Evolutionary conservation across 371 early-diverging fungal genomes (phyloP).

Genomic region (Parasitella parasitica): DNA sequence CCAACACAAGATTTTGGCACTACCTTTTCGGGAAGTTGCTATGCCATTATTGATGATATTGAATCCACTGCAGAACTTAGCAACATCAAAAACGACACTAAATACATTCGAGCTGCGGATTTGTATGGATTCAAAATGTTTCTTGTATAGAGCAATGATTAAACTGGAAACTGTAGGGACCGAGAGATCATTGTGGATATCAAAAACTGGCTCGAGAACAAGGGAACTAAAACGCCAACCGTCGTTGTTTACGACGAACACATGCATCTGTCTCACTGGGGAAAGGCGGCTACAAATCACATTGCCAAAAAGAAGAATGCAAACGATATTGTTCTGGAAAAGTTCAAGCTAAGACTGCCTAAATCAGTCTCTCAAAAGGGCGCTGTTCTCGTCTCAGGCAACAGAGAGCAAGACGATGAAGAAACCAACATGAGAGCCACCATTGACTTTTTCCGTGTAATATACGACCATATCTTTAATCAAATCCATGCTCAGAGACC

Average conservation of each 20-base stretch:
- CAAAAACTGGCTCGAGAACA: neutral
- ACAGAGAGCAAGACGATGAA: neutral
- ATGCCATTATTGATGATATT: neutral
- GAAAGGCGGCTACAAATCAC: neutral
- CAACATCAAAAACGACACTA: neutral
- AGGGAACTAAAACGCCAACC: constrained; percentile 4
- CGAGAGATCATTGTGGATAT: neutral
- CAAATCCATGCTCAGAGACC: neutral
- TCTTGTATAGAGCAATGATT: neutral
- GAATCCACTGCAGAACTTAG: neutral
- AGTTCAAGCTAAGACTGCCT: constrained; percentile 5
- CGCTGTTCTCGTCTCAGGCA: neutral
- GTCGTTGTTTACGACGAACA: constrained; percentile 1
- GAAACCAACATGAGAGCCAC: constrained; percentile 6
- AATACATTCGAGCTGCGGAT: neutral
- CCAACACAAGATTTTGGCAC: constrained; percentile 8
- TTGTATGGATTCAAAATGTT: neutral
- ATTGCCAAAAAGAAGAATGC: neutral
- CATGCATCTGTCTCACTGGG: constrained; percentile 3
- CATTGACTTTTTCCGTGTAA: constrained; percentile 7
- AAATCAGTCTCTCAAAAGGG: constrained; percentile 5
- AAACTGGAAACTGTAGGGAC: neutral
- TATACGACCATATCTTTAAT: constrained; percentile 1
- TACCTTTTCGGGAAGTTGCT: constrained; percentile 16
- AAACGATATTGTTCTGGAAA: neutral